Base-by-base conservation (phyloP, 768 basidiomycete genomes). In the Calocera cornea region DNA sequence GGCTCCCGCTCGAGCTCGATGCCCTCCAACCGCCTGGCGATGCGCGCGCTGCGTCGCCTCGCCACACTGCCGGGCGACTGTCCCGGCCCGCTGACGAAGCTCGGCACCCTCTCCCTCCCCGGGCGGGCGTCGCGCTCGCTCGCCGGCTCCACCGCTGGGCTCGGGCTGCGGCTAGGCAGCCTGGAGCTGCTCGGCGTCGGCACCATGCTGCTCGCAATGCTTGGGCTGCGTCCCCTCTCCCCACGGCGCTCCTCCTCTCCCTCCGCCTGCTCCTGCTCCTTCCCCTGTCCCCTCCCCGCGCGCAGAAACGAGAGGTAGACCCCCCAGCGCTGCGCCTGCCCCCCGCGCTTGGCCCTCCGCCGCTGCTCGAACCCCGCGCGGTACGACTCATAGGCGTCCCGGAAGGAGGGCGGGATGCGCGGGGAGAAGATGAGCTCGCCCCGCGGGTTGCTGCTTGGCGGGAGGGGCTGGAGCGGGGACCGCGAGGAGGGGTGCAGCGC, bases 381-480 rank as follows among this genome's bases (percentile, higher is more conserved):
- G 77, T 97, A 93, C 17, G 92, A 84, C 76, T 97, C 95, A 77
- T 99, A 99, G 0, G 88, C 83, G 66, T 98, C 97, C 27, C 90
- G 81, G 76, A 98, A 98, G 22, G 76, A 73, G 65, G 83, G 82
- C 68, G 91, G 88, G 22, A 99, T 88, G 54, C 90, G 86, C 12
- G 88, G 90, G 1, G 90, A 93, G 78, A 99, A 97, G 66, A 98
- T 97, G 68, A 99, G 85, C 74, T 99, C 97, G 64, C 97, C 95
- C 16, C 95, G 87, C 1, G 95, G 94, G 76, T 93, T 97, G 33
- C 81, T 80, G 16, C 92, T 83, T 0, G 93, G 92, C 1, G 94
- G 93, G 44, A 97, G 95, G n/a, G 91, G 85, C 0, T 87, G 80
- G 67, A 92, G 86, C 17, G 83, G 77, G 11, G 74, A 60, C 78